Base-by-base conservation (phyloP, 108 stramenopile species). In the Conticribra weissflogii region DNA sequence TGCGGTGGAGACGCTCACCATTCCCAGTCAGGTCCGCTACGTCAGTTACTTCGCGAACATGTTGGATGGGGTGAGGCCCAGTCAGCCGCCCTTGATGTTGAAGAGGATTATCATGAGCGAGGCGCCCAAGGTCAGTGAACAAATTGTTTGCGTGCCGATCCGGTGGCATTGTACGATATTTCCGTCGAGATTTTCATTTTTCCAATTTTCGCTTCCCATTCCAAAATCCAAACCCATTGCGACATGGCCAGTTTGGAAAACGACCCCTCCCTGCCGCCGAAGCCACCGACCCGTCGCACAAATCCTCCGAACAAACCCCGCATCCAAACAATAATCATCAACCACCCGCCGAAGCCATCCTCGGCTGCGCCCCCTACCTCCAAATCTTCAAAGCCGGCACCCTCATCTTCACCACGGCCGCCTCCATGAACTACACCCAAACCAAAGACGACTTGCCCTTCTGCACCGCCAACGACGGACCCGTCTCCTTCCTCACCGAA, bases 361-460 rank as follows among this genome's bases (percentile, higher is more conserved):
- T 86, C 41, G 97, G 98, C 7, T 99, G 98, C 79, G 90, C 94
- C 31, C 98, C 98, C 29, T 98, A 97, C 68, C 62, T 99, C 21
- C 97, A 98, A 78, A 67, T 98, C 21, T 99, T 97, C 83, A 96
- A 97, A 79, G 93, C 85, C 1, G 97, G 97, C 12, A 72, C 83
- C 70, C 81, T 97, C 4, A 65, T 97, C 16, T 87, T 84, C 50
- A 96, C 94, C 5, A 87, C 96, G 3, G 86, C 89, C 15, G 92
- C 91, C 3, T 73, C 77, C 3, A 75, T 88, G 27, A 76, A 85
- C 57, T 81, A 82, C 16, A 68, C 86, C 9, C 89, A 88, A 61
- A 33, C 63, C 9, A 69, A 85, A 18, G 84, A 89, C 50, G 88
- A 88, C 29, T 66, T 95, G 0, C 88, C 84, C 19, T 92, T 92